A percentile compares a stretch with the other conserved stretches of the same genome.
These are phyloP conservation scores for Fusarium coffeatum DNA, from an alignment of 2,329 filamentous ascomycete genomes.

Conservation along the genomic window DNA sequence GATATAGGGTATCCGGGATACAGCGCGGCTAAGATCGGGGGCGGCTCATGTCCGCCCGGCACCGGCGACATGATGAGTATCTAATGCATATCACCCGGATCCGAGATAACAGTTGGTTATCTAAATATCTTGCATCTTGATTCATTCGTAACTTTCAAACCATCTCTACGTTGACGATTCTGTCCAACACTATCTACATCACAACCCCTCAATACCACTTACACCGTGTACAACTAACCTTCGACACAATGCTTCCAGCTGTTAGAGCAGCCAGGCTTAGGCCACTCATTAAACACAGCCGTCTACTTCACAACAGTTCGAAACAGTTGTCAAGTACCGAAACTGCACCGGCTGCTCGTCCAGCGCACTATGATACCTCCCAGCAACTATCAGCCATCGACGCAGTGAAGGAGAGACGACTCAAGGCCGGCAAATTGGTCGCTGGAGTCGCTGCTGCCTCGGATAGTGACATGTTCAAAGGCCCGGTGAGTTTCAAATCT, in stretches of 20 bases:
- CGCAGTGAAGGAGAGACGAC: conserved; percentile 59
- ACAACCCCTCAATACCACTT: conserved; percentile 10
- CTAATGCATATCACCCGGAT: conserved; percentile 34
- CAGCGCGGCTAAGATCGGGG: conserved; percentile 44
- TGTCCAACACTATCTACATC: not conserved
- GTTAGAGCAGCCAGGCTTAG: conserved; percentile 39
- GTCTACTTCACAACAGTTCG: conserved; percentile 35
- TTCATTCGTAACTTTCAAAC: not conserved
- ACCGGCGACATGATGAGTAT: conserved; percentile 38
- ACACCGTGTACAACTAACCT: conserved; percentile 11
- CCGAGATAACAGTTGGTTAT: conserved; percentile 15
- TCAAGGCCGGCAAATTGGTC: conserved; percentile 76
- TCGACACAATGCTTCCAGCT: conserved; percentile 36
- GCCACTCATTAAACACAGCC: conserved; percentile 15
- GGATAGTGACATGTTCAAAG: conserved; percentile 87
- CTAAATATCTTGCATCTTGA: not conserved
- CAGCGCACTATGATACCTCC: conserved; percentile 42
- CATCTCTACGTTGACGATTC: not conserved
- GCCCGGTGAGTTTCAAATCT: conserved; percentile 63
- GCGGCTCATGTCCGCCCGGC: conserved; percentile 37
- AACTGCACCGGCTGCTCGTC: conserved; percentile 40
- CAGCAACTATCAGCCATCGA: conserved; percentile 46
- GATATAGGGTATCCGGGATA: conserved; percentile 44
- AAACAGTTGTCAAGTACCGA: conserved; percentile 41
- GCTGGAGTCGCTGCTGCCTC: conserved; percentile 81